A percentile compares a stretch with the other conserved stretches of the same genome.
Conservation (phyloP, 371 early-diverging fungal genomes). For the Mucor piriformis region DNA sequence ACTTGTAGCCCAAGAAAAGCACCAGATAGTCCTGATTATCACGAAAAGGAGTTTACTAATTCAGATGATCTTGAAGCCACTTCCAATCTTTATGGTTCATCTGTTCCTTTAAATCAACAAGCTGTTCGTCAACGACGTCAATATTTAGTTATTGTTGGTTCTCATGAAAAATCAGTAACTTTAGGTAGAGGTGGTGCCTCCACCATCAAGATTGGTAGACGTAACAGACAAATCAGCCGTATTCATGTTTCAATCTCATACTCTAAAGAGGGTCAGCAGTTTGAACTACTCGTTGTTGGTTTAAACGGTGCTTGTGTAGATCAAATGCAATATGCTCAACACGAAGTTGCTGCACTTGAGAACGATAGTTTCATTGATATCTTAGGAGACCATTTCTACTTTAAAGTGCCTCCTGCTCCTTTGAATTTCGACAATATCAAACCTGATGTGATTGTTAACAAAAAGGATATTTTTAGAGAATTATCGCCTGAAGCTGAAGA, state of each 20-base stretch:
- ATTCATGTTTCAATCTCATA: slow-evolving; percentile 59
- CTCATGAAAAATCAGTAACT: slow-evolving; percentile 47
- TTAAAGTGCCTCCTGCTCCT: slow-evolving; percentile 29
- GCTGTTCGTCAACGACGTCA: slow-evolving; percentile 4
- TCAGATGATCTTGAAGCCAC: slow-evolving; percentile 46
- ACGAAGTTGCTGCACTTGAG: slow-evolving; percentile 31
- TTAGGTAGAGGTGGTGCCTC: slow-evolving; percentile 61
- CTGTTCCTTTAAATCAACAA: neutral
- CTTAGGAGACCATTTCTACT: slow-evolving; percentile 37
- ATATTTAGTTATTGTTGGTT: slow-evolving; percentile 41
- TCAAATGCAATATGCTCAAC: slow-evolving; percentile 35
- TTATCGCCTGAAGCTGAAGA: slow-evolving; percentile 19
- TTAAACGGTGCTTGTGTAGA: slow-evolving; percentile 56
- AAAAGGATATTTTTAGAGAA: slow-evolving; percentile 10
- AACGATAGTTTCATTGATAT: slow-evolving; percentile 45
- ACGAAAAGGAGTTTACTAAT: slow-evolving; percentile 17
- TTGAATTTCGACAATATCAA: slow-evolving; percentile 1
- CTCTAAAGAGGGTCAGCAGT: slow-evolving; percentile 26
- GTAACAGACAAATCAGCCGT: slow-evolving; percentile 64
- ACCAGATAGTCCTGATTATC: slow-evolving; percentile 17
- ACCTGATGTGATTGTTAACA: neutral
- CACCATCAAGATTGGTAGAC: slow-evolving; percentile 59
- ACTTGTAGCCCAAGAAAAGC: neutral
- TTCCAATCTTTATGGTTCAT: slow-evolving; percentile 22
- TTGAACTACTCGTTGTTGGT: slow-evolving; percentile 58